Evolutionary conservation across 352 stramenopile genomes (phyloP), one percentile per base, ranked within the genome.

Genomic region (Globisporangium radiosum): DNA sequence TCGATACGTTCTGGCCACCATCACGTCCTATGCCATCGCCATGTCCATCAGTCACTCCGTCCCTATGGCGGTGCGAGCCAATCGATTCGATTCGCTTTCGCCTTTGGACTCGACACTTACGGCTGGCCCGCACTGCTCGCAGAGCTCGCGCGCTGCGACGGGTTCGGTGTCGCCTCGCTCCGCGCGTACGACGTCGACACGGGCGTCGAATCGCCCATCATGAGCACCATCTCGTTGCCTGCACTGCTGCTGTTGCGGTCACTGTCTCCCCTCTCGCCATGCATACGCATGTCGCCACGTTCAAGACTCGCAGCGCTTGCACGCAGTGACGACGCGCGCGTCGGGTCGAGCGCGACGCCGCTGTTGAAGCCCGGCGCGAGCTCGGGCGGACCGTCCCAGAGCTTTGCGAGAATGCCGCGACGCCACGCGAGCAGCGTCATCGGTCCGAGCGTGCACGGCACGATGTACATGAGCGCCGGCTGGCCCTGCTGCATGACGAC

Each of bases 391-490:
- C 91, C 90, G 37, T 92, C 71, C 90, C 90, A 98, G 37, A 98
- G 69, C 59, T 96, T 92, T 37, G 59, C 67, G 13, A 97, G 71
- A 61, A 97, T 96, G 36, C 90, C 87, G 33, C 90, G 85, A 37
- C 69, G 81, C 71, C 84, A 93, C 0, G 70, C 72, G 57, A 95
- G 73, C 55, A 91, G 64, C 14, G 67, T 56, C 43, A 98, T 78
- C 25, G 92, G 66, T 14, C 92, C 92, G 1, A 98, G 75, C 40
- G 89, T 97, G 60, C 83, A 96, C 17, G 94, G 94, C 39, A 98
- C 95, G 7, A 99, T 64, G 72, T 99, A 99, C 74, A 99, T 87
- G 42, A 98, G 77, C 38, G 96, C 95, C 9, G 95, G 96, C 66
- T 99, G 96, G 3, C 94, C 94, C 66, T 95, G 87, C 19, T 83